A percentile compares a stretch with the other conserved stretches of the same genome.
phyloP scores from a whole-genome alignment of 225 moss, liverwort and hornwort genomes.

The Anthoceros angustus region DNA sequence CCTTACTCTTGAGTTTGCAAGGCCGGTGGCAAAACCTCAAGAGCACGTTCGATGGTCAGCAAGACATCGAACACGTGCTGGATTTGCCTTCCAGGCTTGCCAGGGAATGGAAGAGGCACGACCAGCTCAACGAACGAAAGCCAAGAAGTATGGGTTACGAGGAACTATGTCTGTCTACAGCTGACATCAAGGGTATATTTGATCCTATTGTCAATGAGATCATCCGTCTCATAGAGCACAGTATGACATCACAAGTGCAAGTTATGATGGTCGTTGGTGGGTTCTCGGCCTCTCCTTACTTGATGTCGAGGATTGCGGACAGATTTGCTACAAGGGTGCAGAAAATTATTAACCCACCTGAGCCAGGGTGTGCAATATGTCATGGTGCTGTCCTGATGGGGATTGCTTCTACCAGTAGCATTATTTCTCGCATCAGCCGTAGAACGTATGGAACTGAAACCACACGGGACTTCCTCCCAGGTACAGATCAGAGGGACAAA shows the following conservation, averaged over 20 bases:
- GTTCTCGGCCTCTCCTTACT: constrained; percentile 44
- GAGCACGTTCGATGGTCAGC: constrained; percentile 19
- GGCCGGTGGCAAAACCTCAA: constrained; percentile 24
- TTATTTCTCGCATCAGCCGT: constrained; percentile 24
- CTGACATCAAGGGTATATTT: not conserved
- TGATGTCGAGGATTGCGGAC: constrained; percentile 27
- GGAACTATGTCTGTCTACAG: not conserved
- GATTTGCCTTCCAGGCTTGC: constrained; percentile 1
- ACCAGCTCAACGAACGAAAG: not conserved
- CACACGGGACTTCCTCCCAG: constrained; percentile 10
- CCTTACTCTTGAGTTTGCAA: constrained; percentile 9
- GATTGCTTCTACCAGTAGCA: constrained; percentile 12
- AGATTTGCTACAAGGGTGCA: constrained; percentile 19
- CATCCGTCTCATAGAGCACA: not conserved
- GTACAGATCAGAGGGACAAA: not conserved
- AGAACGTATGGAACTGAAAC: constrained; percentile 32
- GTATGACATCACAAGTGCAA: constrained; percentile 6
- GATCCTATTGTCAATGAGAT: not conserved
- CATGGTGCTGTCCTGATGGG: constrained; percentile 44
- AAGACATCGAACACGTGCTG: not conserved
- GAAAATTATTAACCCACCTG: constrained; percentile 25
- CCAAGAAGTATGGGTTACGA: not conserved
- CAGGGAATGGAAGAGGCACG: not conserved
- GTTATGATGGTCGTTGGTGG: constrained; percentile 43
- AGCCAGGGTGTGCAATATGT: constrained; percentile 39